Base-by-base conservation (phyloP, 2,329 filamentous ascomycete genomes). In the Ophiostoma sp. region DNA sequence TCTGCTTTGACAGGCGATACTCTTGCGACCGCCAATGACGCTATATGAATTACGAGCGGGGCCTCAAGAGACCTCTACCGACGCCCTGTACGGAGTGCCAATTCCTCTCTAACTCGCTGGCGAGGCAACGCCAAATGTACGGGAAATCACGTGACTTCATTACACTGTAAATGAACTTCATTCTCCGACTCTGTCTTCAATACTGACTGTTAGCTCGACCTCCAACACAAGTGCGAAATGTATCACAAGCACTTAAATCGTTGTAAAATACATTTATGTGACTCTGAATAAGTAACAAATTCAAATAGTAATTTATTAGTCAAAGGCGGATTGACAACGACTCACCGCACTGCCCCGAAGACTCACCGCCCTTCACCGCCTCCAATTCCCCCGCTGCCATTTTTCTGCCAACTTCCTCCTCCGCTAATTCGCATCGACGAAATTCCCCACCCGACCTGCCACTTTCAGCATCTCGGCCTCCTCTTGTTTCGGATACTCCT, bases 101-200 rank as follows among this genome's bases (percentile, higher is more conserved):
- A 19, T 22, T 57, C 31, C 17, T 31, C 31, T 52, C 12, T 31
- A 55, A 17, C 15, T 55, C 50, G 77, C 77, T 88, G 86, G 83
- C 86, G 82, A 84, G 86, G 85, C 86, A 88, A 88, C 87, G 82
- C 84, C 85, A 85, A 81, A 82, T 63, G 76, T 77, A 79, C 83
- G 79, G 85, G 85, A 79, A 75, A 74, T 82, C 86, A 88, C 84
- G 85, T 88, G 86, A 81, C 31, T 2, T 11, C n/a, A 52, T 69
- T 36, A 39, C 45, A 15, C 28, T 2, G 17, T 9, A 55, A 42
- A 45, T 39, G 61, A 8, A 39, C 9, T 63, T 39, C 6, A 36
- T 4, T 19, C 15, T 0, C 17, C 15, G 15, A 19, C 42, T 48
- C 15, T 17, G 19, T 3, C 6, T 48, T 15, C 42, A 48, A 19